Evolutionary conservation across 2,329 filamentous ascomycete genomes (phyloP), one percentile per base, ranked within the genome.

Genomic region (Fusarium euwallaceae): DNA sequence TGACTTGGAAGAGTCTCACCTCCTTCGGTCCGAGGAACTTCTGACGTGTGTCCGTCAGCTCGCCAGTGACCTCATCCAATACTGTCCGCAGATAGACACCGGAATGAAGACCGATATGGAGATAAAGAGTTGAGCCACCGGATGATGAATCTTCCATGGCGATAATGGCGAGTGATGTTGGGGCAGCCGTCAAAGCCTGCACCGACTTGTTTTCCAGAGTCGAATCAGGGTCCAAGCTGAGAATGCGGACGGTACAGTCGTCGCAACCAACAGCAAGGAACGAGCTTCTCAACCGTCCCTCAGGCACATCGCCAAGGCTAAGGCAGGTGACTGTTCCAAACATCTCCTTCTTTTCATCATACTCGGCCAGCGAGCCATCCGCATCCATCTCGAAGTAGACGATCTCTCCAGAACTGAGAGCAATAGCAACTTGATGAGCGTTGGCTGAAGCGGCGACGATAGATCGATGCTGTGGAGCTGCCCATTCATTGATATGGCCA

Each of bases 311-410:
- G 4, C 96, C 97, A 61, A 99, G 88, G 78, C 95, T 97, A n/a
- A 99, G 87, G 76, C 94, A 97, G 20, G 95, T 98, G 59, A 99
- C 95, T 0, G 95, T 98, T 55, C 95, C 96, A 63, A 94, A 95
- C 93, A 99, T 97, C 79, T 97, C 93, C 78, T 95, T 95, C 82
- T 96, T 95, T 80, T 98, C 95, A 75, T 98, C 94, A 76, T 98
- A 98, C 84, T 98, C 96, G 37, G 95, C 95, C 36, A 98, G 87
- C 4, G 94, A 94, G 34, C 95, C 95, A 82, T 98, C 96, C 0
- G 91, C 89, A 79, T 98, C 97, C 91, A 98, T 96, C 82, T 99
- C 97, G 77, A 99, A 99, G 81, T 98, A 99, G 48, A 98, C 94
- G 73, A 99, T 96, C 82, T 99, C 97, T 41, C 96, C 96, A 10